These are phyloP conservation scores for Penicillium aurantiogriseum DNA, from an alignment of 2,329 filamentous ascomycete genomes.

Conservation along the genomic window DNA sequence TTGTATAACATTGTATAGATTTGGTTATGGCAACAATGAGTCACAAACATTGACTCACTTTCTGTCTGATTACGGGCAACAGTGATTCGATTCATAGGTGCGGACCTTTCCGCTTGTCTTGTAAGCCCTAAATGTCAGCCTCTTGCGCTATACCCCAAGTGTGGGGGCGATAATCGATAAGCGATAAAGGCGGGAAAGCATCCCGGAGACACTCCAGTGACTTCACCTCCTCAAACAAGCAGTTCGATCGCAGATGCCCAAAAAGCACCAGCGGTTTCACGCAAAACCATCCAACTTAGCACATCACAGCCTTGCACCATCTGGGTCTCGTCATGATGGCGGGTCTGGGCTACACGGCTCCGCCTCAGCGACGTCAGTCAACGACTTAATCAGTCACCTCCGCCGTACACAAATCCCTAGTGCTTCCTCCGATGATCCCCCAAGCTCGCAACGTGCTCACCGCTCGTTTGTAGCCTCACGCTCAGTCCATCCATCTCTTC, in stretches of 20 bases:
- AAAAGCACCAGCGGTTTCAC: conserved; percentile 45
- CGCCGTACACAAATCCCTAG: conserved; percentile 42
- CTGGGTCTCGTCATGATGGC: conserved; percentile 31
- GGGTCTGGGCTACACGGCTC: conserved; percentile 21
- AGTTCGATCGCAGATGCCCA: conserved; percentile 42
- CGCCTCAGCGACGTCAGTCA: conserved; percentile 39
- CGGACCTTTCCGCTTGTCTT: not conserved
- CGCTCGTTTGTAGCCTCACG: conserved; percentile 27
- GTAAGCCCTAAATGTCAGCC: not conserved
- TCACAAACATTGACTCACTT: not conserved
- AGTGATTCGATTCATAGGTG: not conserved
- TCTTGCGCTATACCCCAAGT: not conserved
- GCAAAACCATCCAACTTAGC: conserved; percentile 42
- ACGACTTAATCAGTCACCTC: conserved; percentile 49
- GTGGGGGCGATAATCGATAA: conserved; percentile 11
- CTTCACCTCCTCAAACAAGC: conserved; percentile 7
- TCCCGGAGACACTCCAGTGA: not conserved
- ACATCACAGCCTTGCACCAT: conserved; percentile 40
- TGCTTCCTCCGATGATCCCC: conserved; percentile 19
- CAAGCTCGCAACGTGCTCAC: conserved; percentile 9
- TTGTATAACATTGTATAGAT: conserved; percentile 18
- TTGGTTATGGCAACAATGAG: not conserved
- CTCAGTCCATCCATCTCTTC: conserved; percentile 47
- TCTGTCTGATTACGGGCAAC: not conserved
- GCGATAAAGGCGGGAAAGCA: conserved; percentile 3